Conservation (phyloP, 805 yeast species). For the Monosporozyma siamensis region DNA sequence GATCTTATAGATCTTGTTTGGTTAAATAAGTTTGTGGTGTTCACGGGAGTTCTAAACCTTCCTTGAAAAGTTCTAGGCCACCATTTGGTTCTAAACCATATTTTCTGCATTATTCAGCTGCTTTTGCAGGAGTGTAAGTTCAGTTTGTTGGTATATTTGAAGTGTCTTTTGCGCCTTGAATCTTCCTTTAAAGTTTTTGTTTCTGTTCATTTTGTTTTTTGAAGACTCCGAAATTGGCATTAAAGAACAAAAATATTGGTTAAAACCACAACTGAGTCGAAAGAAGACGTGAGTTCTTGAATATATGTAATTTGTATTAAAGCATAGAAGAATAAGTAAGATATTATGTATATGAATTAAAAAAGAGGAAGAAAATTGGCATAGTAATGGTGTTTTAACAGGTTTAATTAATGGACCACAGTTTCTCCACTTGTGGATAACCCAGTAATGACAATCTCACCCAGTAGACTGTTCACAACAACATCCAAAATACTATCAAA, state of each 20-base stretch:
- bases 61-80: neutral
- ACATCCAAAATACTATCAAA: conserved; percentile 21
- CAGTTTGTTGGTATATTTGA: too few relatives aligned
- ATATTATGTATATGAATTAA: neutral
- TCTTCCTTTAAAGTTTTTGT: too few relatives aligned
- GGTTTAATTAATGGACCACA: conserved; percentile 14
- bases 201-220: too few relatives aligned
- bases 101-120: neutral
- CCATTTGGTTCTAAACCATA: neutral
- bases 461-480: conserved; percentile 18
- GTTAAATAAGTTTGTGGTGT: neutral
- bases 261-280: too few relatives aligned
- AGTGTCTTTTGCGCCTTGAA: too few relatives aligned
- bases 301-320: too few relatives aligned
- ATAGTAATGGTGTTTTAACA: too few relatives aligned
- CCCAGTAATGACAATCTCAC: conserved; percentile 23
- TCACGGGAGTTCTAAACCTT: neutral
- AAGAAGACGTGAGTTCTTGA: too few relatives aligned
- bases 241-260: neutral
- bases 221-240: neutral
- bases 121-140: too few relatives aligned
- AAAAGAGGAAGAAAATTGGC: too few relatives aligned
- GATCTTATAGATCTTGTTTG: neutral
- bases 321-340: conserved; percentile 1
- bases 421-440: conserved; percentile 23